A percentile compares a stretch with the other conserved stretches of the same genome.
phyloP scores from a whole-genome alignment of 2,329 filamentous ascomycete species.

The Penicillium sp. region DNA sequence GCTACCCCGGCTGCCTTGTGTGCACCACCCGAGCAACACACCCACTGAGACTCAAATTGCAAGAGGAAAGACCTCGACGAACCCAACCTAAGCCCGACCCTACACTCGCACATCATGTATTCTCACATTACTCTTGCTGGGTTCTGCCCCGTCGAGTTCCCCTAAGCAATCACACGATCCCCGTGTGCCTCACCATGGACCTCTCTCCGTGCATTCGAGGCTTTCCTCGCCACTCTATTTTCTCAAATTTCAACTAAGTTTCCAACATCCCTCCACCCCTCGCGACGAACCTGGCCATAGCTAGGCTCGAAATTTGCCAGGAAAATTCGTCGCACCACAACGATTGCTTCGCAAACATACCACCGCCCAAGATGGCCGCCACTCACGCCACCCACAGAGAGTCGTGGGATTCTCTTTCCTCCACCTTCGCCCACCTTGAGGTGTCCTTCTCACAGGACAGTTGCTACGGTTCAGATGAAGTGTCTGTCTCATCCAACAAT shows the following conservation, averaged over 20 bases:
- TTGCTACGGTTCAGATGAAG: slow-evolving; percentile 48
- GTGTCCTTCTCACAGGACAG: slow-evolving; percentile 48
- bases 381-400: slow-evolving; percentile 34
- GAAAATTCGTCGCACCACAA: slow-evolving; percentile 12
- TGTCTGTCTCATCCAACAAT: slow-evolving; percentile 42
- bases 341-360: slow-evolving; percentile 13
- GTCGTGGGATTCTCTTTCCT: slow-evolving; percentile 48
- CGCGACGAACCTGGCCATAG: slow-evolving; percentile 16
- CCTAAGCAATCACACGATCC: slow-evolving; percentile 36
- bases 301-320: slow-evolving; percentile 3
- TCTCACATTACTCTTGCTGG: slow-evolving; percentile 30
- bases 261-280: slow-evolving; percentile 1
- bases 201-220: slow-evolving; percentile 37
- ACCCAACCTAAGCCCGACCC: slow-evolving; percentile 13
- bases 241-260: slow-evolving; percentile 21
- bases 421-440: slow-evolving; percentile 45
- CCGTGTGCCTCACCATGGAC: slow-evolving; percentile 41
- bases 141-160: slow-evolving; percentile 35
- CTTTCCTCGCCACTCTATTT: slow-evolving; percentile 38
- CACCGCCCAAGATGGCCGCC: slow-evolving; percentile 35
- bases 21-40: neutral
- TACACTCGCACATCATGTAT: slow-evolving; percentile 33
- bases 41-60: neutral
- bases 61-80: slow-evolving; percentile 14
- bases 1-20: neutral